Conservation (phyloP, 2,329 filamentous ascomycete species). For the Colletotrichum higginsianum region DNA sequence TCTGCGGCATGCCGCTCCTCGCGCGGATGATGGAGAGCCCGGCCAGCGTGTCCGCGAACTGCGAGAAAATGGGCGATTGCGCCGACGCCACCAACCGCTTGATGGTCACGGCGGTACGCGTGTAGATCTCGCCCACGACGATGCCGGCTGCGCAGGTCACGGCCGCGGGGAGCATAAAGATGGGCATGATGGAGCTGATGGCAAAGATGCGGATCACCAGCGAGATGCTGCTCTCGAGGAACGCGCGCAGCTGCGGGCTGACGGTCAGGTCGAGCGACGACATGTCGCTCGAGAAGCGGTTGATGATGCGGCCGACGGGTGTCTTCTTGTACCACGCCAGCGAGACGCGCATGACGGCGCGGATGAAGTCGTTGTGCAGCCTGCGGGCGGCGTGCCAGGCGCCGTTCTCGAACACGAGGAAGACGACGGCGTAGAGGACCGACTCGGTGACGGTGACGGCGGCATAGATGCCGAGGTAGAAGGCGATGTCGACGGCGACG, state of each 20-base stretch:
- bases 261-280: conserved; percentile 67
- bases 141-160: conserved; percentile 63
- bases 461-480: conserved; percentile 69
- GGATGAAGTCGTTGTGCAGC: conserved; percentile 68
- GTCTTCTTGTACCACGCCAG: conserved; percentile 71
- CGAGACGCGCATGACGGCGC: conserved; percentile 66
- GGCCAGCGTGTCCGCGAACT: conserved; percentile 68
- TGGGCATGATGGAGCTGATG: conserved; percentile 66
- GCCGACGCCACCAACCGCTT: conserved; percentile 62
- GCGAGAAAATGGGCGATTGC: conserved; percentile 70
- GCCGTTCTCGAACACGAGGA: conserved; percentile 67
- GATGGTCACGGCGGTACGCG: conserved; percentile 62
- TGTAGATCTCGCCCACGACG: conserved; percentile 65
- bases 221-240: conserved; percentile 58
- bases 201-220: conserved; percentile 63
- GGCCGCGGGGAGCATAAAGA: conserved; percentile 64
- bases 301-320: conserved; percentile 67
- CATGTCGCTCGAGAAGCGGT: conserved; percentile 71
- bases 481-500: conserved; percentile 60
- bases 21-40: conserved; percentile 66
- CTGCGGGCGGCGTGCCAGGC: conserved; percentile 69
- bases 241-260: conserved; percentile 60
- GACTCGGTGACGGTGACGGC: conserved; percentile 61
- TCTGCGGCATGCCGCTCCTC: conserved; percentile 57
- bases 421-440: conserved; percentile 58